Conservation (phyloP, 1,139 yeast species). For the Yamadazyma sp. region DNA sequence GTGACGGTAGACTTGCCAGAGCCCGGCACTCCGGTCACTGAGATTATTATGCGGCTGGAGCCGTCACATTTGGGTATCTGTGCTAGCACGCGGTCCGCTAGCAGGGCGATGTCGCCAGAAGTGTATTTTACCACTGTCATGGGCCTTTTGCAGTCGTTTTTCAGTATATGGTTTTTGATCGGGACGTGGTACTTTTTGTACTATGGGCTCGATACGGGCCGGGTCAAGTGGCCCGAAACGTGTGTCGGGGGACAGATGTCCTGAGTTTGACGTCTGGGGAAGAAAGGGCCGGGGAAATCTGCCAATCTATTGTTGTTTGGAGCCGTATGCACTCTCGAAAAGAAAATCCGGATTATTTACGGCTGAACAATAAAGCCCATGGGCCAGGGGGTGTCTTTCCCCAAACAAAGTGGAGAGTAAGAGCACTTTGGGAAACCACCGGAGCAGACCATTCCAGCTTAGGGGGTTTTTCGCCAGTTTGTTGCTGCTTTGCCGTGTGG, state of each 20-base stretch:
- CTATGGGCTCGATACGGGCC: too few relatives aligned
- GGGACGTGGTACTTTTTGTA: neutral
- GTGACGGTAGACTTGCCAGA: conserved; percentile 78
- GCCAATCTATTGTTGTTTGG: neutral
- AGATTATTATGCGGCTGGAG: neutral
- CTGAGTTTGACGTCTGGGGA: neutral
- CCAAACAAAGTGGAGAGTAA: neutral
- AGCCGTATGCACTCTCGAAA: neutral
- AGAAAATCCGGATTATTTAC: neutral
- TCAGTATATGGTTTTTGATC: neutral
- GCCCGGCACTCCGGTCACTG: conserved; percentile 79
- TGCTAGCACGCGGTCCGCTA: conserved; percentile 3
- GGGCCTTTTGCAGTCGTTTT: neutral
- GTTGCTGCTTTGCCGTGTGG: neutral
- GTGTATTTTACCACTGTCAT: conserved; percentile 4
- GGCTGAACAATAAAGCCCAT: too few relatives aligned
- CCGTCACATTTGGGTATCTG: neutral
- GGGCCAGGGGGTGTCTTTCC: too few relatives aligned
- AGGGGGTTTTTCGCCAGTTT: neutral
- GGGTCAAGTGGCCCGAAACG: neutral
- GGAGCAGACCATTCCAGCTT: neutral
- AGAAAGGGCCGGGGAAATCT: too few relatives aligned
- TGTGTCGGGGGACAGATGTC: neutral
- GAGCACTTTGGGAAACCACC: neutral
- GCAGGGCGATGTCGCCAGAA: conserved; percentile 2